These are phyloP conservation scores for Stropharia rugosoannulata DNA, from an alignment of 768 basidiomycete species.

Conservation along the genomic window DNA sequence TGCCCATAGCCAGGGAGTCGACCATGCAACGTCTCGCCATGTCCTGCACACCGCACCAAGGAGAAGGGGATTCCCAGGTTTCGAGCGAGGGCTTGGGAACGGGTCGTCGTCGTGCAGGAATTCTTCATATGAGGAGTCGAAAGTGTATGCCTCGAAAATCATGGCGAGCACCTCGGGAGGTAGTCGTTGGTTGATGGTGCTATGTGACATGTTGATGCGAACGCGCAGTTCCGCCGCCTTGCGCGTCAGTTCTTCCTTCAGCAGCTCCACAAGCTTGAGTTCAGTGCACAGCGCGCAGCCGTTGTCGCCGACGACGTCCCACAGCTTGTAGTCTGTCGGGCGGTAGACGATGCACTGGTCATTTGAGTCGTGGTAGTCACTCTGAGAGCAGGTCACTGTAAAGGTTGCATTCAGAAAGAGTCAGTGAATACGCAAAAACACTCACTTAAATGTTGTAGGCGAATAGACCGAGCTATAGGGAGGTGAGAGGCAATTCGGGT, in stretches of 20 bases:
- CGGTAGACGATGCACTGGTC: neutral
- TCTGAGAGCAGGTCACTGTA: neutral
- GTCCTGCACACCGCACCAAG: constrained; percentile 10
- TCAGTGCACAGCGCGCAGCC: constrained; percentile 1
- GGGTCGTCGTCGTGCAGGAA: neutral
- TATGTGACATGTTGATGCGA: constrained; percentile 2
- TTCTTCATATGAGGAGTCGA: neutral
- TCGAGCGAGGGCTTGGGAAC: neutral
- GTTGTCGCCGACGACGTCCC: neutral
- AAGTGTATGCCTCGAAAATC: constrained; percentile 1
- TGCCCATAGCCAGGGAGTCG: constrained; percentile 9
- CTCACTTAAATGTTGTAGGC: too few species aligned
- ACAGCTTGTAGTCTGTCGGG: neutral
- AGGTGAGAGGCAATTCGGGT: too few species aligned
- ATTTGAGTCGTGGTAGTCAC: neutral
- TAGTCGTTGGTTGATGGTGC: neutral
- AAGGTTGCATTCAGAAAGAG: too few species aligned
- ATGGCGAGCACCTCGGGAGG: constrained; percentile 1
- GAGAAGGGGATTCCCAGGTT: neutral
- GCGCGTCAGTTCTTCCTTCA: neutral
- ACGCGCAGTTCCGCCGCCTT: constrained; percentile 2
- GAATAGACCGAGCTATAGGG: too few species aligned
- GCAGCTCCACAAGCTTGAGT: neutral
- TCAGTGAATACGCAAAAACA: too few species aligned
- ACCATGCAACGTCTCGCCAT: constrained; percentile 12